Percentiles rank a stretch among this genome's conserved stretches.
Evolutionary conservation across 1,284 basidiomycete genomes (phyloP).

Genomic region (Trichosporon asahii): DNA sequence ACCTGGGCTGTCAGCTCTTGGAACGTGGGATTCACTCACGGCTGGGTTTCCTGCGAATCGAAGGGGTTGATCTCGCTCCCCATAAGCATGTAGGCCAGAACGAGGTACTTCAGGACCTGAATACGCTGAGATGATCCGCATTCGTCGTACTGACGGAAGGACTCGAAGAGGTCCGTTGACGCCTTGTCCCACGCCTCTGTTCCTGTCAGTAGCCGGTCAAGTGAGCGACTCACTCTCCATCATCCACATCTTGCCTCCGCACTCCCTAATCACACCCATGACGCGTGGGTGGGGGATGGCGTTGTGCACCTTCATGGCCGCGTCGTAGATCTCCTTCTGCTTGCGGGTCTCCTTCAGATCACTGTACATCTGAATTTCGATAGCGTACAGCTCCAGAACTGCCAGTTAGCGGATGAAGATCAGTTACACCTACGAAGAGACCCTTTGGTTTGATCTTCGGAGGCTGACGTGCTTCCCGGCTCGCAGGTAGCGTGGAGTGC

Average conservation of each 20-base stretch:
- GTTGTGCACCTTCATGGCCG: constrained; percentile 84
- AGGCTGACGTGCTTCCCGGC: constrained; percentile 40
- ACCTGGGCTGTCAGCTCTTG: constrained; percentile 57
- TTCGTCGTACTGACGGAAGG: constrained; percentile 98
- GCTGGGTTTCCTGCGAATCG: constrained; percentile 98
- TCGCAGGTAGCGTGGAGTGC: constrained; percentile 55
- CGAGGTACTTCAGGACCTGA: constrained; percentile 96
- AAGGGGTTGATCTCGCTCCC: constrained; percentile 99
- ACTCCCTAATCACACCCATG: constrained; percentile 98
- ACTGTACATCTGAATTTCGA: constrained; percentile 99
- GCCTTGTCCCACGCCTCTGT: constrained; percentile 92
- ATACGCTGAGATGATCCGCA: constrained; percentile 94
- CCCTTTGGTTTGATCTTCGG: constrained; percentile 52
- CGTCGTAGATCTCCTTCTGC: constrained; percentile 97
- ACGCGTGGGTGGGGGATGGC: constrained; percentile 98
- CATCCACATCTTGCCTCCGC: constrained; percentile 99
- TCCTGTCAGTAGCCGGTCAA: constrained; percentile 6
- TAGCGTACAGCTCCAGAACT: constrained; percentile 93
- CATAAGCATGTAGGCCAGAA: constrained; percentile 96
- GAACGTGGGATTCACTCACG: constrained; percentile 55
- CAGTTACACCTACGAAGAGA: constrained; percentile 40
- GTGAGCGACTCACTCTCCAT: constrained; percentile 71
- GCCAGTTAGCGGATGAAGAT: constrained; percentile 11
- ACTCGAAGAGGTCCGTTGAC: constrained; percentile 97
- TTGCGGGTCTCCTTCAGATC: constrained; percentile 93